Conservation (phyloP, 805 yeast genomes). For the Wickerhamomyces bisporus region DNA sequence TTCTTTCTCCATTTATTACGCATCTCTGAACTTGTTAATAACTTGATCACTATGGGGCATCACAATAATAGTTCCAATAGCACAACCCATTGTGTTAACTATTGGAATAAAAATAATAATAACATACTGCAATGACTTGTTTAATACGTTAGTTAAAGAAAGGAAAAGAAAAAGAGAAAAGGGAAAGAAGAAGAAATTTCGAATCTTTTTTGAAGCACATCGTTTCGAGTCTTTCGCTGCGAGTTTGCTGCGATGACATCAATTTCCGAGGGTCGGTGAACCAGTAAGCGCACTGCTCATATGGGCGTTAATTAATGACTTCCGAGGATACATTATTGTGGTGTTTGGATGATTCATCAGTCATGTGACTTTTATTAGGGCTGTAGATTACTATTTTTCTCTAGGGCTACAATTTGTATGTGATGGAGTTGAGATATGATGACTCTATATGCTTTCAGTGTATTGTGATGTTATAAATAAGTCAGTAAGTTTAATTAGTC, state of each 20-base stretch:
- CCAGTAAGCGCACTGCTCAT: too few relatives aligned
- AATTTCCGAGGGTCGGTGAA: slow-evolving; percentile 8
- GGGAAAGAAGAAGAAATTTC: slow-evolving; percentile 15
- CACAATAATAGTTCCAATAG: too few relatives aligned
- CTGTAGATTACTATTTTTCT: background rate
- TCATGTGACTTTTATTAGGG: slow-evolving; percentile 13
- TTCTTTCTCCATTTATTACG: slow-evolving; percentile 99
- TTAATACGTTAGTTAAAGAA: slow-evolving; percentile 18
- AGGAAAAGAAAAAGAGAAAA: slow-evolving; percentile 8
- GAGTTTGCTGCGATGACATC: background rate
- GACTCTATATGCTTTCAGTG: background rate
- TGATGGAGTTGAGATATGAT: background rate
- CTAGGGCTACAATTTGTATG: background rate
- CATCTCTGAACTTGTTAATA: slow-evolving; percentile 41
- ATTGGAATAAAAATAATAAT: too few relatives aligned
- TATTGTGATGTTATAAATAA: background rate
- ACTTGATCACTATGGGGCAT: too few relatives aligned
- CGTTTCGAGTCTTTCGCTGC: background rate
- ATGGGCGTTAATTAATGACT: background rate
- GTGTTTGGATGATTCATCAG: slow-evolving; percentile 1
- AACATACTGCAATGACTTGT: slow-evolving; percentile 20
- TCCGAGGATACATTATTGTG: background rate
- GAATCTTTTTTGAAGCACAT: slow-evolving; percentile 13
- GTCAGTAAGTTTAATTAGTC: background rate
- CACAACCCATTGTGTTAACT: too few relatives aligned